Evolutionary conservation across 352 stramenopile species (phyloP).

Genomic region (Pythium guiyangense): DNA sequence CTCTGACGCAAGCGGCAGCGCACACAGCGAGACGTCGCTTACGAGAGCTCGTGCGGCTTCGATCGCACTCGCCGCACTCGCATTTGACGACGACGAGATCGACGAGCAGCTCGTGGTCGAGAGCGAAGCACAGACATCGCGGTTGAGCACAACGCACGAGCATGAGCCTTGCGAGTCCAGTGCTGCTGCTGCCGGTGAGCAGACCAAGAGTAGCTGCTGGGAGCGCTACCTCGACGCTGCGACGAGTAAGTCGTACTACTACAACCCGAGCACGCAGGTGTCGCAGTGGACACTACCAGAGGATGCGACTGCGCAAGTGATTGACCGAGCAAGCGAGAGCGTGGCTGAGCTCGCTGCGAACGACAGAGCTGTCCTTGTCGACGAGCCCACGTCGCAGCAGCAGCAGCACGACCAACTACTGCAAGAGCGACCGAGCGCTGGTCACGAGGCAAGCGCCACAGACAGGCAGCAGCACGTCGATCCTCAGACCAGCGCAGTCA

Average conservation of each 20-base stretch:
- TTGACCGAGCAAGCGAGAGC: constrained; percentile 1
- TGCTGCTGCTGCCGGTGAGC: background rate
- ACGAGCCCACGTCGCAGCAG: too few relatives aligned
- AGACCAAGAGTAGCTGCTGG: constrained; percentile 16
- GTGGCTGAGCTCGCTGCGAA: background rate
- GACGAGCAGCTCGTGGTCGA: background rate
- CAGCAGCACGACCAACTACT: background rate
- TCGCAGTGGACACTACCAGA: constrained; percentile 38
- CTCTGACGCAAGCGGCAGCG: background rate
- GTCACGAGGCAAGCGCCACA: constrained; percentile 8
- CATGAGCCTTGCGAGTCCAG: background rate
- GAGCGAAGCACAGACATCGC: background rate
- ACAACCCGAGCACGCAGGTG: constrained; percentile 27
- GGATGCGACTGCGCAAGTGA: background rate
- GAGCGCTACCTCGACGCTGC: constrained; percentile 46
- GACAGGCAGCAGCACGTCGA: constrained; percentile 15
- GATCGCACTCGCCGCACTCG: constrained; percentile 13
- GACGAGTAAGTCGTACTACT: constrained; percentile 56
- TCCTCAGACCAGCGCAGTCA: background rate
- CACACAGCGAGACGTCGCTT: background rate
- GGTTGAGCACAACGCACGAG: background rate
- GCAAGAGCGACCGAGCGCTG: background rate
- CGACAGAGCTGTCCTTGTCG: too few relatives aligned
- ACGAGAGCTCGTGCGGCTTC: constrained; percentile 2
- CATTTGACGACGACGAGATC: constrained; percentile 10